Percentiles rank a stretch among this genome's conserved stretches.
These are phyloP conservation scores for Colletotrichum scovillei DNA, from an alignment of 2,329 filamentous ascomycete genomes.

Conservation along the genomic window DNA sequence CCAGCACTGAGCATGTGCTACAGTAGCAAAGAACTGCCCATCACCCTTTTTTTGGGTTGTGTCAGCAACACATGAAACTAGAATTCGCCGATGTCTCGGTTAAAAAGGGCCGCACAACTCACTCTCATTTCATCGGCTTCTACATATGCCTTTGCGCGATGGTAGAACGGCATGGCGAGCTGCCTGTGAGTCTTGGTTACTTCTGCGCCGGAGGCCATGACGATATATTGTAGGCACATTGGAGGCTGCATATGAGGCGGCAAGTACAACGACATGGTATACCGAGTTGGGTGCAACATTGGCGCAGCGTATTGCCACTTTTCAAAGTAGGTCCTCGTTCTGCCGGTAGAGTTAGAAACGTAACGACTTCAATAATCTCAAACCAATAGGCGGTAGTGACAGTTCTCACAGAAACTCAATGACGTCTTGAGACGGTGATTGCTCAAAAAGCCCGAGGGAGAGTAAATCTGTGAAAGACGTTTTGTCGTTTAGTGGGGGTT, in stretches of 20 bases:
- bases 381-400: too few relatives aligned
- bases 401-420: slow-evolving; percentile 43
- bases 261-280: slow-evolving; percentile 29
- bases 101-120: not conserved
- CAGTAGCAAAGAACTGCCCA: slow-evolving; percentile 55
- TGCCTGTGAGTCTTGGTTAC: slow-evolving; percentile 28
- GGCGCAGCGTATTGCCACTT: slow-evolving; percentile 35
- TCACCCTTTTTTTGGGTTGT: slow-evolving; percentile 11
- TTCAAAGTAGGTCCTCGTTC: slow-evolving; percentile 35
- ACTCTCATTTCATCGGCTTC: slow-evolving; percentile 38
- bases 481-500: slow-evolving; percentile 25
- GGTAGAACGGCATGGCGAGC: slow-evolving; percentile 36
- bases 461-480: slow-evolving; percentile 35
- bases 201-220: slow-evolving; percentile 36
- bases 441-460: slow-evolving; percentile 43
- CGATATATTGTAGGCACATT: slow-evolving; percentile 39
- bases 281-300: slow-evolving; percentile 36
- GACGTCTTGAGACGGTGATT: slow-evolving; percentile 41
- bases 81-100: not conserved
- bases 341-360: not conserved
- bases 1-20: slow-evolving; percentile 73
- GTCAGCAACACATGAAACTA: not conserved
- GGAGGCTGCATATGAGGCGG: slow-evolving; percentile 38
- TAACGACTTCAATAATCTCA: too few relatives aligned
- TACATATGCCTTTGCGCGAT: slow-evolving; percentile 36